Evolutionary conservation across 139 green algal species (phyloP).

Genomic region (Chlamydomonas applanata): DNA sequence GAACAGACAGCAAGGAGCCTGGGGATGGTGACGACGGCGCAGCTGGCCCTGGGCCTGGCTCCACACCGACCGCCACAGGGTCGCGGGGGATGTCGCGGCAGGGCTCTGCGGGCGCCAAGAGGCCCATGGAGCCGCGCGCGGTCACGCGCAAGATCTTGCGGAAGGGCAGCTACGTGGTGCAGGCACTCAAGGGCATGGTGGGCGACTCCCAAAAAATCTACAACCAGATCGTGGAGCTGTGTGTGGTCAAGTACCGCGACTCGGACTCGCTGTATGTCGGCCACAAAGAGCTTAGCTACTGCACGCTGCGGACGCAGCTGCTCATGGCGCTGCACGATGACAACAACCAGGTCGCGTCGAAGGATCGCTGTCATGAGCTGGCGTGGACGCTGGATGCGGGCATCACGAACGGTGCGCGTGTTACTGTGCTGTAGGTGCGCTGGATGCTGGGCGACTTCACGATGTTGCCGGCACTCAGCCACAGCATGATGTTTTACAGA

Average conservation of each 20-base stretch:
- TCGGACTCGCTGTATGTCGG: constrained; percentile 1
- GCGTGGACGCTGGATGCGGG: constrained; percentile 26
- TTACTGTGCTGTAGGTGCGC: constrained; percentile 51
- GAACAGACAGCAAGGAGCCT: not conserved
- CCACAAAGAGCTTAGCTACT: constrained; percentile 52
- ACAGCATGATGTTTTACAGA: no score
- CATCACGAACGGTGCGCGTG: constrained; percentile 22
- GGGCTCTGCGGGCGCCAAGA: constrained; percentile 7
- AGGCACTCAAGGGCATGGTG: constrained; percentile 51
- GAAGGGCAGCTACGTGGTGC: constrained; percentile 32
- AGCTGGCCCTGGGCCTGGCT: constrained; percentile 1
- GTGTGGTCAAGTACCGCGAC: constrained; percentile 21
- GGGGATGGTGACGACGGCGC: not conserved
- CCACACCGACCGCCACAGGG: not conserved
- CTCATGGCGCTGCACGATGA: constrained; percentile 83
- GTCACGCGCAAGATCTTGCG: constrained; percentile 53
- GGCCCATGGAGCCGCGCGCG: not conserved
- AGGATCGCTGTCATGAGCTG: constrained; percentile 53
- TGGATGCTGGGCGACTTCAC: constrained; percentile 73
- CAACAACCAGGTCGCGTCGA: constrained; percentile 31
- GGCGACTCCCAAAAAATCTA: constrained; percentile 64
- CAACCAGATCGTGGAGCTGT: constrained; percentile 64
- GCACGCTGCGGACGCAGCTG: constrained; percentile 67
- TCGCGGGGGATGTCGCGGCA: not conserved
- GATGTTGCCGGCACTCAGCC: constrained; percentile 20